These are phyloP conservation scores for Trichoderma atroviride DNA, from an alignment of 2,329 filamentous ascomycete species.

Conservation along the genomic window DNA sequence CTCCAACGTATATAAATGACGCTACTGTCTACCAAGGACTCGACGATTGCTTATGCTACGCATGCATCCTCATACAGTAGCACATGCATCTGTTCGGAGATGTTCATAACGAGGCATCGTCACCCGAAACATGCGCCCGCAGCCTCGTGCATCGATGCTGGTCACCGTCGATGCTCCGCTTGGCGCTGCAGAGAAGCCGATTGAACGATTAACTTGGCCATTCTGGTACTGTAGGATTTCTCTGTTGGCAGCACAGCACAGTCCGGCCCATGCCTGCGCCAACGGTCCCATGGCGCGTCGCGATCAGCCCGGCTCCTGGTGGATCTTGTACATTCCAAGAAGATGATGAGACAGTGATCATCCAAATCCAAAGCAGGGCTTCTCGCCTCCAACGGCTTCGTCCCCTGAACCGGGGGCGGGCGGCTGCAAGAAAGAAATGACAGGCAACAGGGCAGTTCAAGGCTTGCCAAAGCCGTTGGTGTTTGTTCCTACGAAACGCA, in stretches of 20 bases:
- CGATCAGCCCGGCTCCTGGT: neutral
- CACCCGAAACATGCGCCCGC: neutral
- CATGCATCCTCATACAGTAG: neutral
- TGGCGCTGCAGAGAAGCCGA: neutral
- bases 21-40: neutral
- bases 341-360: slow-evolving; percentile 2
- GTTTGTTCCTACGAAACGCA: neutral
- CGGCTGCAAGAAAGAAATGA: slow-evolving; percentile 14
- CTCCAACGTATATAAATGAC: neutral
- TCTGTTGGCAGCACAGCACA: neutral
- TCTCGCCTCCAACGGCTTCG: neutral
- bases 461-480: neutral
- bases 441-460: slow-evolving; percentile 9
- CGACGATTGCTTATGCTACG: neutral
- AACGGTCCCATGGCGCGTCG: neutral
- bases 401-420: slow-evolving; percentile 18
- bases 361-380: neutral
- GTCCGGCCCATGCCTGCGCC: neutral
- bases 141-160: neutral
- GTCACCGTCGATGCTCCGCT: neutral
- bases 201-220: neutral
- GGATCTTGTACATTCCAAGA: neutral
- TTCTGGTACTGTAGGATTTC: neutral
- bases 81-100: neutral
- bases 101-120: neutral